Evolutionary conservation across 1,284 basidiomycete genomes (phyloP), one percentile per base, ranked within the genome.

Genomic region (Agaricales sp.): DNA sequence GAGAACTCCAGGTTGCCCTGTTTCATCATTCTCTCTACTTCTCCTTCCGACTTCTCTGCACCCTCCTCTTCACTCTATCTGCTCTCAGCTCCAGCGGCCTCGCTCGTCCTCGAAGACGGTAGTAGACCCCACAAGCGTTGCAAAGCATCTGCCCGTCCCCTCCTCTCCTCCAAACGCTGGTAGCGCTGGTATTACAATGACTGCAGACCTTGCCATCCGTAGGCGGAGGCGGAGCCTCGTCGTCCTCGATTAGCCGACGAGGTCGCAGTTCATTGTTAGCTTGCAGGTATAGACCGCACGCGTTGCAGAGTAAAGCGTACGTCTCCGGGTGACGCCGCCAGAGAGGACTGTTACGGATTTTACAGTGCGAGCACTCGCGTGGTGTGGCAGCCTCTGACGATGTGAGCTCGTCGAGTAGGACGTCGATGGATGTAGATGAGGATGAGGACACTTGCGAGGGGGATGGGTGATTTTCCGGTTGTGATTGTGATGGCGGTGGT

Each of bases 321-420:
- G 88, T 88, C 61, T 87, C 82, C 45, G 76, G 70, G 61, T 88
- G 87, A 57, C 87, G 75, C 57, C 87, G 71, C 88, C 88, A 91
- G 13, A 89, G 75, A 45, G 88, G 87, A 47, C 88, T 90, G 51
- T 80, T 41, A n/a, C 19, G 39, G 39, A 41, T 41, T 41, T 41
- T 41, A 20, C 39, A 41, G 39, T 41, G 39, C 39, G 39, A 41
- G 39, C 39, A 41, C 19, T 41, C 39, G 16, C 39, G 39, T 8
- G 39, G 39, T 4, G 39, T 41, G 6, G 39, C 13, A 8, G 39
- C 39, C 39, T 8, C 39, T n/a, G 6, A 4, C 6, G 39, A 41
- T 8, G 39, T 41, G 8, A 41, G 39, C 39, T 41, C 39, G 39
- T 41, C 39, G 16, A 41, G 39, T 41, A 41, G 4, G 13, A 41